Conservation (phyloP, 768 basidiomycete genomes). For the Xanthoconium purpureum region DNA sequence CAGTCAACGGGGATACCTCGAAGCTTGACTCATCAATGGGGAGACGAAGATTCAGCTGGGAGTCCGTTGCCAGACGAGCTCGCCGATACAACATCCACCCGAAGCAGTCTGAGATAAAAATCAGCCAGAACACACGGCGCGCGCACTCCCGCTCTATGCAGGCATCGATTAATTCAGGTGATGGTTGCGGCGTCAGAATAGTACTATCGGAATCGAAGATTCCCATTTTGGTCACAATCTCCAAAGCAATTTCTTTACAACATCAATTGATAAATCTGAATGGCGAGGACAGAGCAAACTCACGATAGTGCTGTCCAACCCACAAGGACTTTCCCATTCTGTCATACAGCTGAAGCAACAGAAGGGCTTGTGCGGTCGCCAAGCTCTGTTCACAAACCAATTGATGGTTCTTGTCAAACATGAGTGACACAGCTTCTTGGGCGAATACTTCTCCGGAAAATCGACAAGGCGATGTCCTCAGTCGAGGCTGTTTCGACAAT, state of each 20-base stretch:
- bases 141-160: slow-evolving; percentile 73
- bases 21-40: slow-evolving; percentile 84
- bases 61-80: slow-evolving; percentile 34
- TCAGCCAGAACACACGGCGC: slow-evolving; percentile 81
- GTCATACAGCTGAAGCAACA: slow-evolving; percentile 69
- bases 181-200: slow-evolving; percentile 54
- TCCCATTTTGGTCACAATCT: slow-evolving; percentile 64
- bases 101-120: slow-evolving; percentile 57
- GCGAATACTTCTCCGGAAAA: slow-evolving; percentile 53
- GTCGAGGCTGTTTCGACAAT: slow-evolving; percentile 61
- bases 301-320: slow-evolving; percentile 32
- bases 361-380: slow-evolving; percentile 71
- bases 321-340: slow-evolving; percentile 40
- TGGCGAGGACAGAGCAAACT: slow-evolving; percentile 8
- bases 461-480: slow-evolving; percentile 53
- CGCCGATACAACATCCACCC: slow-evolving; percentile 38
- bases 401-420: slow-evolving; percentile 67
- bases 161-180: slow-evolving; percentile 55
- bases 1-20: slow-evolving; percentile 55
- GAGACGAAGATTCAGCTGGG: slow-evolving; percentile 57
- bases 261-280: slow-evolving; percentile 12
- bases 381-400: slow-evolving; percentile 62
- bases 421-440: slow-evolving; percentile 59
- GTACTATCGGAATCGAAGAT: slow-evolving; percentile 63
- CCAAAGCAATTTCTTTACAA: slow-evolving; percentile 54